Evolutionary conservation across 2,329 filamentous ascomycete species (phyloP), one percentile per base, ranked within the genome.

Genomic region (Capronia coronata): DNA sequence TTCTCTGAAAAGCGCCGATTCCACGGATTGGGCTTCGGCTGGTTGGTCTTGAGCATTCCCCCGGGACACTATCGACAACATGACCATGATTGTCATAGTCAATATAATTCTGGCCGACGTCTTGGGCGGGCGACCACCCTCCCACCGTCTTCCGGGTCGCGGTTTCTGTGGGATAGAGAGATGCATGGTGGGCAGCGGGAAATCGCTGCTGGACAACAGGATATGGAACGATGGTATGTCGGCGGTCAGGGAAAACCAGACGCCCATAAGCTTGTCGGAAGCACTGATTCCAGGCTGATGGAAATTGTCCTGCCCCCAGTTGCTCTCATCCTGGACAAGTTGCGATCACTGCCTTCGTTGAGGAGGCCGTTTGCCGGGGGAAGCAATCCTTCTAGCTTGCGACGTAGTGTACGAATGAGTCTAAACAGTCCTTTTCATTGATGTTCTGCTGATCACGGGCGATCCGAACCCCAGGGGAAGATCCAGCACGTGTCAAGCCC

Each of bases 121-220:
- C 14, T 11, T 25, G 2, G 9, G 21, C 11, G 27, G 7, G 37
- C 53, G 39, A 14, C 3, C 32, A 8, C 34, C 13, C 16, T 40
- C 18, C 37, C 43, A 21, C 52, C 49, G 39, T 40, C 49, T 39
- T 29, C 46, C 54, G 23, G 43, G 49, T 40, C 49, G 68, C 64
- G 64, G 60, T 60, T 35, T 60, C 62, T 43, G 46, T 35, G 37
- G 18, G 16, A 29, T 44, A 14, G 23, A 16, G 14, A 25, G 22
- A 16, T 40, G 18, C 49, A 52, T 48, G 40, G 29, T 25, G 7
- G 34, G n/a, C 30, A 25, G 16, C 9, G 2, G 3, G 16, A 32
- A 39, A 8, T 22, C 9, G 19, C 38, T 25, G 19, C 11, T 3
- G 38, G 13, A 5, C 7, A 37, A 19, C 6, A 34, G 14, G 30